These are phyloP conservation scores for Arachnomyces sp. DNA, from an alignment of 2,329 filamentous ascomycete species.

Conservation along the genomic window DNA sequence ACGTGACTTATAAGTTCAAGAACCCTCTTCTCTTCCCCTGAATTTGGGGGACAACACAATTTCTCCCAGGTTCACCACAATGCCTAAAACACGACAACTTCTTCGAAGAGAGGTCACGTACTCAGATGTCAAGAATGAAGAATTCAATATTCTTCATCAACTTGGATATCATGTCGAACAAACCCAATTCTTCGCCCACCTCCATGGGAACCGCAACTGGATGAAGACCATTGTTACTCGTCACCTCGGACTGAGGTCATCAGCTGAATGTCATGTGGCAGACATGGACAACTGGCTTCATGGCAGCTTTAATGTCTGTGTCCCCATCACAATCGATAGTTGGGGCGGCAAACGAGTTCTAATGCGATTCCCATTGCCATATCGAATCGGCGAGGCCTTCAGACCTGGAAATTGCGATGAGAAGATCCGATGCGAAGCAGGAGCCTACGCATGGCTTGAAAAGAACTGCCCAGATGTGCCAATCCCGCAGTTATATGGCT, in stretches of 20 bases:
- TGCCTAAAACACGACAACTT: slow-evolving; percentile 9
- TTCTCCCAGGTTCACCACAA: too few species aligned
- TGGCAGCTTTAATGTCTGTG: slow-evolving; percentile 15
- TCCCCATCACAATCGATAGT: slow-evolving; percentile 9
- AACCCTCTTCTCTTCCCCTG: too few species aligned
- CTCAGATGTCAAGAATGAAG: slow-evolving; percentile 12
- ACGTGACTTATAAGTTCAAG: too few species aligned
- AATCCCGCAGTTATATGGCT: slow-evolving; percentile 11
- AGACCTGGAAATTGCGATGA: slow-evolving; percentile 10
- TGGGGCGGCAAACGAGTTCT: not conserved
- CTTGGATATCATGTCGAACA: slow-evolving; percentile 15
- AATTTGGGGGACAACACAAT: too few species aligned
- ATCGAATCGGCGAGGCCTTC: slow-evolving; percentile 7
- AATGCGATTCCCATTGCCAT: slow-evolving; percentile 17
- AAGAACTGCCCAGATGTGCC: slow-evolving; percentile 10
- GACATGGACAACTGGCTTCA: slow-evolving; percentile 16
- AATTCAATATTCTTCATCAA: slow-evolving; percentile 18
- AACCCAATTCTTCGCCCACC: slow-evolving; percentile 14
- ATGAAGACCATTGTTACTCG: slow-evolving; percentile 21
- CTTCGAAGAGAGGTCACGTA: slow-evolving; percentile 17
- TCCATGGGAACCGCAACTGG: slow-evolving; percentile 11
- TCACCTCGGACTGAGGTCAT: slow-evolving; percentile 18
- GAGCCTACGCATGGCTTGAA: slow-evolving; percentile 10
- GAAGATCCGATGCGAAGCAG: slow-evolving; percentile 13
- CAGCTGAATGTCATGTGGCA: slow-evolving; percentile 14